A percentile compares a stretch with the other conserved stretches of the same genome.
Evolutionary conservation across 2,329 filamentous ascomycete genomes (phyloP).

Genomic region (Westerdykella aurantiaca): DNA sequence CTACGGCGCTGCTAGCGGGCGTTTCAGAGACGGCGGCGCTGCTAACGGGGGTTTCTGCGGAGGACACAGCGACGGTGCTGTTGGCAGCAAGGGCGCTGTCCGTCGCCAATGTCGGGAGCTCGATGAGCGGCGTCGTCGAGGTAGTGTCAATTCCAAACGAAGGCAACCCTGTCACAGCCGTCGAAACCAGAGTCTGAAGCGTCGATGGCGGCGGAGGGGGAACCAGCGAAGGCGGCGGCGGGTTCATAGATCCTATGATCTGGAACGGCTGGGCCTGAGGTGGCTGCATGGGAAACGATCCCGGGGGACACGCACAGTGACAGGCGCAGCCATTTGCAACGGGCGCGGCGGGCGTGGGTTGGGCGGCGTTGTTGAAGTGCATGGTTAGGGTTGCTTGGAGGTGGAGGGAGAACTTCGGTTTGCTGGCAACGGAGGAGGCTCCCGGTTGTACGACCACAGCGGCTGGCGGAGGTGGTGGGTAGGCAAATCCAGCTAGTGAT

Average conservation of each 20-base stretch:
- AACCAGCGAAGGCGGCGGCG: conserved; percentile 7
- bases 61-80: conserved; percentile 11
- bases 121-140: conserved; percentile 9
- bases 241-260: conserved; percentile 8
- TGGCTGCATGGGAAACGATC: conserved; percentile 27
- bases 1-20: too few species aligned
- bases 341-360: conserved; percentile 2
- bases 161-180: neutral
- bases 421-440: neutral
- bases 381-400: neutral
- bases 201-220: conserved; percentile 11
- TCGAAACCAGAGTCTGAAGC: conserved; percentile 12
- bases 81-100: conserved; percentile 11
- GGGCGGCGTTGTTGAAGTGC: neutral
- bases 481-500: neutral
- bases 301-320: conserved; percentile 25
- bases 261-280: conserved; percentile 25
- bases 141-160: conserved; percentile 3
- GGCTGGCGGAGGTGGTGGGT: neutral
- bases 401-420: neutral
- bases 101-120: conserved; percentile 20
- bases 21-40: too few species aligned
- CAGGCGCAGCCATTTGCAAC: conserved; percentile 22
- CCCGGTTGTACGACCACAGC: neutral
- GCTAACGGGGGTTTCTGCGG: too few species aligned